Conservation (phyloP, 208 protist genomes). For the Spongospora subterranea region DNA sequence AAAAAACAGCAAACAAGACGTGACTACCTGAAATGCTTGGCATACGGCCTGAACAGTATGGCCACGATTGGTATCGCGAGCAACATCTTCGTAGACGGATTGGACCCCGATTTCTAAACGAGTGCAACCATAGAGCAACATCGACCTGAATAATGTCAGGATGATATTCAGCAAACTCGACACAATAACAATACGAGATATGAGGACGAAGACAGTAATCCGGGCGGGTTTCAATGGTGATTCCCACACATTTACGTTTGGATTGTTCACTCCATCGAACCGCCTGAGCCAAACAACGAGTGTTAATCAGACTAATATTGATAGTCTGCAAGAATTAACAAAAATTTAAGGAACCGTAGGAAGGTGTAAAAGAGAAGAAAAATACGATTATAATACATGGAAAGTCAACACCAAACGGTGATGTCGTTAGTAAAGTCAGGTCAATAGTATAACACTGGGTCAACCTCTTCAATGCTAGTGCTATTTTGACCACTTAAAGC, state of each 20-base stretch:
- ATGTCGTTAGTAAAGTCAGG: no score
- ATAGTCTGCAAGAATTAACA: no score
- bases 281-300: conserved; percentile 28
- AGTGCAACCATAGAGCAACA: conserved; percentile 91
- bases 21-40: conserved; percentile 81
- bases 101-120: conserved; percentile 98
- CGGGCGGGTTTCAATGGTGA: conserved; percentile 98
- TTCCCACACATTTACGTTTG: conserved; percentile 79
- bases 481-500: conserved; percentile 79
- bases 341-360: no score
- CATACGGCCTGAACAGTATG: conserved; percentile 88
- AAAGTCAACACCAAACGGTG: no score
- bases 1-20: background rate
- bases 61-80: conserved; percentile 87
- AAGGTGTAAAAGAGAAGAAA: no score
- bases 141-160: no score
- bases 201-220: conserved; percentile 92
- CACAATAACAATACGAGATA: no score
- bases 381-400: no score
- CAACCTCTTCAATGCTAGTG: conserved; percentile 58
- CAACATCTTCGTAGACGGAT: conserved; percentile 93
- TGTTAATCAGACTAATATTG: no score
- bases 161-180: no score
- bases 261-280: conserved; percentile 58
- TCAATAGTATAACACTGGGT: no score